Evolutionary conservation across 2,329 filamentous ascomycete species (phyloP).

Genomic region (Thelonectria rubi): DNA sequence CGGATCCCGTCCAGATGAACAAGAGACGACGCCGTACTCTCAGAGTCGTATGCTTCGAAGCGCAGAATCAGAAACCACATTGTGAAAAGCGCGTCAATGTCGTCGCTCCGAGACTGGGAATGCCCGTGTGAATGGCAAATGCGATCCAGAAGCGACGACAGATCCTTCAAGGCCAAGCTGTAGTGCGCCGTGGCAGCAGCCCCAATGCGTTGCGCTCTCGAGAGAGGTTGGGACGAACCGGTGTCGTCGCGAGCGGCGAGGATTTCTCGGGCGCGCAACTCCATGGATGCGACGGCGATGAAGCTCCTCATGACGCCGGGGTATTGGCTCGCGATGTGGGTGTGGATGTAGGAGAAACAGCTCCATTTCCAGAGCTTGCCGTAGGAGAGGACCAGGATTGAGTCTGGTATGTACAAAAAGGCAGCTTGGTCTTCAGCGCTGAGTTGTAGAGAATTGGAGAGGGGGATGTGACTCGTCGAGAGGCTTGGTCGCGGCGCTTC

Average conservation of each 20-base stretch:
- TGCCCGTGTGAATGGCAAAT: constrained; percentile 24
- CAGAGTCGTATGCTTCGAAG: constrained; percentile 32
- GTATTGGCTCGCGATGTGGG: constrained; percentile 31
- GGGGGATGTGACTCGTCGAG: constrained; percentile 22
- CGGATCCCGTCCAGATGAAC: constrained; percentile 35
- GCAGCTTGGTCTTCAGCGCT: constrained; percentile 26
- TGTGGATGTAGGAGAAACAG: constrained; percentile 36
- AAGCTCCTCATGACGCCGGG: constrained; percentile 37
- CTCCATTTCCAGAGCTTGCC: constrained; percentile 37
- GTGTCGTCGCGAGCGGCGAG: constrained; percentile 10
- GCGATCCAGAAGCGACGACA: constrained; percentile 28
- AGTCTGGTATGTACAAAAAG: constrained; percentile 30
- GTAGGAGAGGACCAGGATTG: constrained; percentile 32
- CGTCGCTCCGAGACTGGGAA: not conserved
- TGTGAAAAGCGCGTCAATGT: constrained; percentile 32
- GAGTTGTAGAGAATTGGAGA: constrained; percentile 31
- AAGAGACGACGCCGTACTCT: constrained; percentile 25
- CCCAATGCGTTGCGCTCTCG: constrained; percentile 23
- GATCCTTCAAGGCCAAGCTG: constrained; percentile 29
- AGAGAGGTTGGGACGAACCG: not conserved
- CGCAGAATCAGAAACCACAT: constrained; percentile 38
- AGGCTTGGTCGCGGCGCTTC: constrained; percentile 10
- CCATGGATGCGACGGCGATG: constrained; percentile 35
- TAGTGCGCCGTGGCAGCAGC: constrained; percentile 28
- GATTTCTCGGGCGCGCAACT: constrained; percentile 27